Base-by-base conservation (phyloP, 2,329 filamentous ascomycete species). In the Kalaharituber pfeilii region DNA sequence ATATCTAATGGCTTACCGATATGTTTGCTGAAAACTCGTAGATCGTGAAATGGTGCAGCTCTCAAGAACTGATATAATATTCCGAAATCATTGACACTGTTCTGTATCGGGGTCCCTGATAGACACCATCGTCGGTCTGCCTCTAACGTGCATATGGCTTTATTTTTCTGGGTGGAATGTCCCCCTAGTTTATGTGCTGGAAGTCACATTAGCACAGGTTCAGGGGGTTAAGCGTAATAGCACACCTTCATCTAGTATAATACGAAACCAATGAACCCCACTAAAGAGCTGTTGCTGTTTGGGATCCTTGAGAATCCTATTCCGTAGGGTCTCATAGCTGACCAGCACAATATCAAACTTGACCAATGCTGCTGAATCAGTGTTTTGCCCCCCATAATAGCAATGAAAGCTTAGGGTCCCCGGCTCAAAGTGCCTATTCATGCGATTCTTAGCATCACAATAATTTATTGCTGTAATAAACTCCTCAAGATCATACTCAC, bases 71-170 rank as follows among this genome's bases (percentile, higher is more conserved):
- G 53, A 0, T 70, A 55, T 0, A 72, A 59, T 0, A 69, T 62
- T 0, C 67, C 69, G 20, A 66, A 68, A 55, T 72, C 69, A 22
- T 71, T 66, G 0, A 73, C 60, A 0, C 62, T 63, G 50, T 72
- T 71, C 2, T 70, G 68, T 2, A 71, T 68, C 0, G 69, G 69
- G 0, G 69, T 71, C 5, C 69, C 69, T 0, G 68, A 71, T 3
- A 71, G 60, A 51, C 68, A 70, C 69, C 69, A 71, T 2, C 68
- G 62, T 24, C 62, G 57, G 1, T 51, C 33, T 0, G 68, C 63
- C 2, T 52, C 54, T 18, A 68, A 54, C 7, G 56, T 56, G 60
- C 56, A 47, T 68, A 51, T 0, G 67, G 65, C 0, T 57, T 59
- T 13, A 63, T 59, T 25, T 66, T 67, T 13, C 69, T 64, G 9